Conservation (phyloP, 805 yeast genomes). For the Teunomyces lycoperdinae region DNA sequence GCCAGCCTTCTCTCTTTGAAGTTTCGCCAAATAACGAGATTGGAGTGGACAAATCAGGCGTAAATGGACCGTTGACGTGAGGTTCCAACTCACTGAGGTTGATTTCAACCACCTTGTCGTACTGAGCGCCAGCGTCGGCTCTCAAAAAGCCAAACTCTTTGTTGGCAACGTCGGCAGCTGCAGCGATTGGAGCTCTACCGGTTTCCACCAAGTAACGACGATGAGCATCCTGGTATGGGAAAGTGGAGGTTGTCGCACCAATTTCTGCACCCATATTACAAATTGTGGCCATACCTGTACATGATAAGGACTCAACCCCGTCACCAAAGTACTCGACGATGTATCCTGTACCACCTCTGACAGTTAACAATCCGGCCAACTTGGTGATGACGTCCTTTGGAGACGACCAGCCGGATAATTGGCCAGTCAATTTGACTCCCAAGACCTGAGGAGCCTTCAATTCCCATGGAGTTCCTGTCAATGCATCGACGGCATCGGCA, state of each 20-base stretch:
- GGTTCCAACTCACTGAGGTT: slow-evolving; percentile 90
- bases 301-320: slow-evolving; percentile 87
- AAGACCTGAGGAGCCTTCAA: slow-evolving; percentile 93
- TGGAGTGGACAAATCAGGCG: slow-evolving; percentile 97
- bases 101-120: slow-evolving; percentile 89
- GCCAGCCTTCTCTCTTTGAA: slow-evolving; percentile 88
- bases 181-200: slow-evolving; percentile 79
- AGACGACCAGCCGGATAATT: slow-evolving; percentile 91
- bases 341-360: slow-evolving; percentile 97
- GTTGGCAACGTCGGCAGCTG: slow-evolving; percentile 69
- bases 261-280: slow-evolving; percentile 99
- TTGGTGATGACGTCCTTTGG: slow-evolving; percentile 94
- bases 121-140: slow-evolving; percentile 92
- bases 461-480: slow-evolving; percentile 95
- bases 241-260: slow-evolving; percentile 96
- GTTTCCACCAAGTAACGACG: slow-evolving; percentile 87
- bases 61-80: slow-evolving; percentile 95
- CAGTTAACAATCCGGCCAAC: slow-evolving; percentile 92
- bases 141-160: slow-evolving; percentile 58
- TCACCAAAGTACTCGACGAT: slow-evolving; percentile 96
- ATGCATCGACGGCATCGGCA: slow-evolving; percentile 97
- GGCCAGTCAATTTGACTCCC: slow-evolving; percentile 93
- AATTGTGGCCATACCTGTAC: slow-evolving; percentile 99
- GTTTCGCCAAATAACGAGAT: slow-evolving; percentile 82
- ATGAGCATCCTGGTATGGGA: slow-evolving; percentile 94